A percentile compares a stretch with the other conserved stretches of the same genome.
Conservation (phyloP, 352 stramenopile genomes). For the Globisporangium perplexum region DNA sequence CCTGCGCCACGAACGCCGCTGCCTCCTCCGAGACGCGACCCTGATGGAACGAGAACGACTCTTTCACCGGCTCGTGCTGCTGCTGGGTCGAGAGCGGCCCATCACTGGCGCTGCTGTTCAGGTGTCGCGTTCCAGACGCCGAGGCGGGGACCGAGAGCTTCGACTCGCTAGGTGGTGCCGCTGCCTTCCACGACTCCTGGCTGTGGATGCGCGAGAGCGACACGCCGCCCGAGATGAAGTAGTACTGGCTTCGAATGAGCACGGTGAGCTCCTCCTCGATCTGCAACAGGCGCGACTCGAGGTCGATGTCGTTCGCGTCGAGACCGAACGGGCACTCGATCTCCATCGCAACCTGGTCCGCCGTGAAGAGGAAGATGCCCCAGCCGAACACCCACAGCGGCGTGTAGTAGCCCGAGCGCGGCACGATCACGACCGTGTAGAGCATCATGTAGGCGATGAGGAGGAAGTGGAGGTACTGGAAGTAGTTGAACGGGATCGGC, state of each 20-base stretch:
- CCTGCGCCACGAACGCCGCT: conserved; percentile 20
- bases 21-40: conserved; percentile 44
- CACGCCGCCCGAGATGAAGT: conserved; percentile 61
- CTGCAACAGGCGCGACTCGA: conserved; percentile 62
- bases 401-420: conserved; percentile 62
- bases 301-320: conserved; percentile 78
- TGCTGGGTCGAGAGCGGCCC: background rate
- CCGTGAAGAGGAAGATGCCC: conserved; percentile 79
- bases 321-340: conserved; percentile 80
- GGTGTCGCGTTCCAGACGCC: background rate
- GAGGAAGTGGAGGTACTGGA: conserved; percentile 73
- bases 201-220: conserved; percentile 13
- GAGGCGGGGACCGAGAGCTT: background rate
- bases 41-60: conserved; percentile 67
- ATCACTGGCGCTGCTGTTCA: background rate
- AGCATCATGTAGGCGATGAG: conserved; percentile 71
- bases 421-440: conserved; percentile 84
- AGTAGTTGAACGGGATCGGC: conserved; percentile 85
- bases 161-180: background rate
- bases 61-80: conserved; percentile 14
- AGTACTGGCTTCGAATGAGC: conserved; percentile 75
- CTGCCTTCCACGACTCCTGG: conserved; percentile 1
- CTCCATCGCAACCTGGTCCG: conserved; percentile 77
- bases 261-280: conserved; percentile 83
- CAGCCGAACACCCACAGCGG: conserved; percentile 78